Evolutionary conservation across 371 early-diverging fungal genomes (phyloP).

Genomic region (Apophysomyces trapeziformis): DNA sequence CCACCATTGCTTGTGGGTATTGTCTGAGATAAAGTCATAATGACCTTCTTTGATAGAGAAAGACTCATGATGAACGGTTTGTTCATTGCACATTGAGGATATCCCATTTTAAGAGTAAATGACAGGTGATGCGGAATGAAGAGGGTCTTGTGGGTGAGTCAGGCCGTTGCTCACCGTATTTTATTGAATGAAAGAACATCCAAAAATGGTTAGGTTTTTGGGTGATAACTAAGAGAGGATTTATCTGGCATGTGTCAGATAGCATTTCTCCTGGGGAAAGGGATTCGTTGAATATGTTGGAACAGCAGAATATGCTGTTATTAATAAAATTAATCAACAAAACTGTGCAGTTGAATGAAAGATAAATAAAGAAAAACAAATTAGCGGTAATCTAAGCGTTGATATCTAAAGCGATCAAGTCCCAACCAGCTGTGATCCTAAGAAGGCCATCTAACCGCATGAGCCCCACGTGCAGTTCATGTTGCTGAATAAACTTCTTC

Average conservation of each 20-base stretch:
- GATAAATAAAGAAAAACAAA: slow-evolving; percentile 2
- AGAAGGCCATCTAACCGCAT: slow-evolving; percentile 32
- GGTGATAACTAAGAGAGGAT: too few relatives aligned
- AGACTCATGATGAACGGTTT: too few relatives aligned
- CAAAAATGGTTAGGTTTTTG: background rate
- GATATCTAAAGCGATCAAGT: slow-evolving; percentile 35
- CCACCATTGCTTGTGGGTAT: too few relatives aligned
- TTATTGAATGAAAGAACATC: too few relatives aligned
- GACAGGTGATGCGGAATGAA: slow-evolving; percentile 1
- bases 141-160: slow-evolving; percentile 4
- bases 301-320: background rate
- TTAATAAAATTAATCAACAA: slow-evolving; percentile 3
- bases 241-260: too few relatives aligned
- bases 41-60: too few relatives aligned
- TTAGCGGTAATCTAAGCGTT: background rate
- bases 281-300: background rate
- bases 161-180: background rate
- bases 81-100: background rate
- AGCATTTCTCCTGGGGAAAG: too few relatives aligned
- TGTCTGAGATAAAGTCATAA: too few relatives aligned
- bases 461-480: slow-evolving; percentile 29
- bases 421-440: slow-evolving; percentile 45
- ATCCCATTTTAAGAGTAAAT: background rate
- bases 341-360: background rate
- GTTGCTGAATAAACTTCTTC: slow-evolving; percentile 23